phyloP scores from a whole-genome alignment of 371 early-diverging fungal species.

The Apophysomyces trapeziformis region DNA sequence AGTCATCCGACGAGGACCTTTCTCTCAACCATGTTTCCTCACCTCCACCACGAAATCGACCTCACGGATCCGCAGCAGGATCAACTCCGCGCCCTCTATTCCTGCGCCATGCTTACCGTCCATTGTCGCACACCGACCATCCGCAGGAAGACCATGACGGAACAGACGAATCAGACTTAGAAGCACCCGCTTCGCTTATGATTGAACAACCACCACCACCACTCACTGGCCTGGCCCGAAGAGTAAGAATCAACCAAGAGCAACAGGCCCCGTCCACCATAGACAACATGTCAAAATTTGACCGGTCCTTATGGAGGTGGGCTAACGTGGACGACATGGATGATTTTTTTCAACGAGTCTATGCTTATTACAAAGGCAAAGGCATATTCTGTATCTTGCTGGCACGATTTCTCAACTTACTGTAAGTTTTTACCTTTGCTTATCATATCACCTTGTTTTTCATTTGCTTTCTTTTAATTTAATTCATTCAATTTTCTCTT shows the following conservation, averaged over 20 bases:
- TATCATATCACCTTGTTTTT: too few relatives aligned
- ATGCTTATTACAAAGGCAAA: slow-evolving; percentile 82
- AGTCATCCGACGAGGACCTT: slow-evolving; percentile 7
- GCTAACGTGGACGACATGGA: slow-evolving; percentile 82
- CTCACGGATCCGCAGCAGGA: not conserved
- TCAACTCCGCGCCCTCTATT: slow-evolving; percentile 2
- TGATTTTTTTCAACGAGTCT: slow-evolving; percentile 79
- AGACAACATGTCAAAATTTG: slow-evolving; percentile 51
- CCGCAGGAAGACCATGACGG: slow-evolving; percentile 8
- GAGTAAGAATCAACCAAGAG: slow-evolving; percentile 9
- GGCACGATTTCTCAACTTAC: slow-evolving; percentile 68
- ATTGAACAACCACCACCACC: slow-evolving; percentile 46
- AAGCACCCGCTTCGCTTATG: slow-evolving; percentile 69
- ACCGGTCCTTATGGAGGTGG: slow-evolving; percentile 87
- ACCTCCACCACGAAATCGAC: not conserved
- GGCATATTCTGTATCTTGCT: slow-evolving; percentile 82
- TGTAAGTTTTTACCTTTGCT: slow-evolving; percentile 51
- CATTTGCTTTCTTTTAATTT: too few relatives aligned
- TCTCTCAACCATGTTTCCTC: not conserved
- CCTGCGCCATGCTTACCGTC: slow-evolving; percentile 9
- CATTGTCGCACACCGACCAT: slow-evolving; percentile 10
- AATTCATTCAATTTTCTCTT: not conserved
- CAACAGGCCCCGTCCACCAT: slow-evolving; percentile 28
- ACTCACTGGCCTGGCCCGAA: slow-evolving; percentile 14
- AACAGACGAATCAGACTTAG: slow-evolving; percentile 31